phyloP scores from a whole-genome alignment of 768 basidiomycete species.

The Boletus insuetus region DNA sequence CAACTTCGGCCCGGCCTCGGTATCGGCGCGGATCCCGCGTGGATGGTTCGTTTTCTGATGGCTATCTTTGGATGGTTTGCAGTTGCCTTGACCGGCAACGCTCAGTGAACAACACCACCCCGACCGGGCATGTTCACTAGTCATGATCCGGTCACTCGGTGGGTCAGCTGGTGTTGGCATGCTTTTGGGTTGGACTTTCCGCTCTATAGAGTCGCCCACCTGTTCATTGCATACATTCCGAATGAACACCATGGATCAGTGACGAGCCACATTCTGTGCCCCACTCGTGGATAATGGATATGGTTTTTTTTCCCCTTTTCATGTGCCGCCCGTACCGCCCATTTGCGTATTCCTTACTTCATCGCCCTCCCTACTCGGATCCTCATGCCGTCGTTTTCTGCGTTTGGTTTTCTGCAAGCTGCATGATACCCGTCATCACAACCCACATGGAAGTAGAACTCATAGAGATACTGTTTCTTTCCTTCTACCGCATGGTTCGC shows the following conservation, averaged over 20 bases:
- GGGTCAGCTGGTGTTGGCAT: neutral
- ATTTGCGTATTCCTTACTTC: neutral
- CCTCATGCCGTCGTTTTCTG: neutral
- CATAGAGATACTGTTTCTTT: neutral
- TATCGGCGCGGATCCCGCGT: constrained; percentile 68
- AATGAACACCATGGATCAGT: constrained; percentile 5
- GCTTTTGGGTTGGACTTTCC: neutral
- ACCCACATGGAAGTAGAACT: constrained; percentile 1
- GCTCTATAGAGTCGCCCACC: neutral
- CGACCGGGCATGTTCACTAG: neutral
- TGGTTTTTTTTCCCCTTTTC: neutral
- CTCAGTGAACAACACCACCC: constrained; percentile 10
- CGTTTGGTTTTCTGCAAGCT: neutral
- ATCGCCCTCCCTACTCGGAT: neutral
- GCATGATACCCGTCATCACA: neutral
- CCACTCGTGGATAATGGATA: neutral
- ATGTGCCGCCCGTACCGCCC: neutral
- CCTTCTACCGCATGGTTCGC: neutral
- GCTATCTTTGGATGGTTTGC: constrained; percentile 76
- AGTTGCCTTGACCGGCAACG: constrained; percentile 47
- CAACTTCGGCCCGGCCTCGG: constrained; percentile 73
- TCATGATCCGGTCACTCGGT: neutral
- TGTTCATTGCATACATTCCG: neutral
- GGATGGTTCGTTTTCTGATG: constrained; percentile 80
- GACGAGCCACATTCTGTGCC: constrained; percentile 5